Evolutionary conservation across 768 basidiomycete species (phyloP).

Genomic region (Tricholoma sp.): DNA sequence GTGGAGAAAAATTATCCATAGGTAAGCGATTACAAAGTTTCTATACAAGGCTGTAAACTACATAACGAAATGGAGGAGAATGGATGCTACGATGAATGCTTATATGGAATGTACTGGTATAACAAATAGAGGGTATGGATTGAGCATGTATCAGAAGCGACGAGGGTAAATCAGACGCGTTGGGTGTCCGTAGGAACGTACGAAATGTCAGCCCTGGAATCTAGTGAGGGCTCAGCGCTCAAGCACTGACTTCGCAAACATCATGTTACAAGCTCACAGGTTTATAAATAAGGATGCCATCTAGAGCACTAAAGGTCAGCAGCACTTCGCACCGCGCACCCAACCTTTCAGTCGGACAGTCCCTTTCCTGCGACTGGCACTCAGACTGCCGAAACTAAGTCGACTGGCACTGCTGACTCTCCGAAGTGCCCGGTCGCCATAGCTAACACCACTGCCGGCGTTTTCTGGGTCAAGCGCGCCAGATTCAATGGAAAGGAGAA

Average conservation of each 20-base stretch:
- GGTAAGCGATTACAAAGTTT: constrained; percentile 26
- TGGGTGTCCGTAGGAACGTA: constrained; percentile 1
- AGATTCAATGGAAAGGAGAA: constrained; percentile 86
- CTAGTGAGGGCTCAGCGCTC: not conserved
- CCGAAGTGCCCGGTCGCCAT: constrained; percentile 89
- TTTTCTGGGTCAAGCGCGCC: constrained; percentile 90
- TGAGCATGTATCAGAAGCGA: constrained; percentile 6
- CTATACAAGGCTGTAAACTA: constrained; percentile 16
- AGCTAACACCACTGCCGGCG: constrained; percentile 92
- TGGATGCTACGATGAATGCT: not conserved
- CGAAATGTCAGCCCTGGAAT: constrained; percentile 1
- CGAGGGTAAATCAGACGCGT: not conserved
- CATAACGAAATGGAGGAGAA: constrained; percentile 4
- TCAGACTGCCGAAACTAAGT: constrained; percentile 79
- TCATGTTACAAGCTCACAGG: not conserved
- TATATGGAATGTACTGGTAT: constrained; percentile 24
- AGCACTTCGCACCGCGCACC: constrained; percentile 65
- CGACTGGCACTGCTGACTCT: constrained; percentile 90
- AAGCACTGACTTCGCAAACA: not conserved
- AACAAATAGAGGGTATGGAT: constrained; percentile 33
- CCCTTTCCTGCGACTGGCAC: constrained; percentile 56
- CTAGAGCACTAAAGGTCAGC: constrained; percentile 31
- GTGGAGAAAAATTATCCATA: constrained; percentile 32
- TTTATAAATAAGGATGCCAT: not conserved
- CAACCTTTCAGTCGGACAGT: constrained; percentile 58